Percentiles rank a stretch among this genome's conserved stretches.
These are phyloP conservation scores for Aureobasidium zeae DNA, from an alignment of 2,329 filamentous ascomycete genomes.

Conservation along the genomic window DNA sequence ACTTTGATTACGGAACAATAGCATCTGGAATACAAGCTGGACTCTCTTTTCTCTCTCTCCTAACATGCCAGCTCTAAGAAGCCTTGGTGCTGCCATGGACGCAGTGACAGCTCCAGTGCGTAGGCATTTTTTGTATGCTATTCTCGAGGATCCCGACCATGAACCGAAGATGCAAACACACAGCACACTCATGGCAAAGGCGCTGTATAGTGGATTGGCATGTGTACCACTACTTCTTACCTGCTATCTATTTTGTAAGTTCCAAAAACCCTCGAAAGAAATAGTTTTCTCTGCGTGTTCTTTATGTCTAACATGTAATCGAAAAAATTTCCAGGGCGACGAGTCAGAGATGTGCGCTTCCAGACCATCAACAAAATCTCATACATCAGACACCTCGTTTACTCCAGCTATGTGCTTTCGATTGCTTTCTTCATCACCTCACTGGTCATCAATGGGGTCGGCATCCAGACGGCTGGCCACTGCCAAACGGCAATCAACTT, in stretches of 20 bases:
- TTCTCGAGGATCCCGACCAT: slow-evolving; percentile 3
- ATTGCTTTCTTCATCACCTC: slow-evolving; percentile 29
- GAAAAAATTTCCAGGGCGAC: slow-evolving; percentile 12
- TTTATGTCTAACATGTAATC: too few species aligned
- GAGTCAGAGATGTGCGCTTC: slow-evolving; percentile 8
- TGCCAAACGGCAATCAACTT: slow-evolving; percentile 31
- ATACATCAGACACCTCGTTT: slow-evolving; percentile 28
- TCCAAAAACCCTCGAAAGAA: too few species aligned
- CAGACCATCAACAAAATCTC: slow-evolving; percentile 21
- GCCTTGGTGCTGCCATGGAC: not conserved
- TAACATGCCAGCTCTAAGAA: not conserved
- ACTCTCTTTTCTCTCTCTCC: too few species aligned
- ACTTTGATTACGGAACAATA: too few species aligned
- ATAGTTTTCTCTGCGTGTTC: too few species aligned
- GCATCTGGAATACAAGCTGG: too few species aligned
- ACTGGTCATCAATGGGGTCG: slow-evolving; percentile 27
- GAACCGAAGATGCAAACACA: not conserved
- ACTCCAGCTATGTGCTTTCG: slow-evolving; percentile 29
- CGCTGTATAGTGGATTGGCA: not conserved
- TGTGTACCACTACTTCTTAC: slow-evolving; percentile 1
- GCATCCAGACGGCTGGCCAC: slow-evolving; percentile 20
- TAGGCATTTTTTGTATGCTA: not conserved
- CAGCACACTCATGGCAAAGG: not conserved
- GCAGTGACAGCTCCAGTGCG: not conserved
- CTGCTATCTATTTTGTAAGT: slow-evolving; percentile 13